These are phyloP conservation scores for Blastocystis sp. DNA, from an alignment of 352 stramenopile species.

Conservation along the genomic window DNA sequence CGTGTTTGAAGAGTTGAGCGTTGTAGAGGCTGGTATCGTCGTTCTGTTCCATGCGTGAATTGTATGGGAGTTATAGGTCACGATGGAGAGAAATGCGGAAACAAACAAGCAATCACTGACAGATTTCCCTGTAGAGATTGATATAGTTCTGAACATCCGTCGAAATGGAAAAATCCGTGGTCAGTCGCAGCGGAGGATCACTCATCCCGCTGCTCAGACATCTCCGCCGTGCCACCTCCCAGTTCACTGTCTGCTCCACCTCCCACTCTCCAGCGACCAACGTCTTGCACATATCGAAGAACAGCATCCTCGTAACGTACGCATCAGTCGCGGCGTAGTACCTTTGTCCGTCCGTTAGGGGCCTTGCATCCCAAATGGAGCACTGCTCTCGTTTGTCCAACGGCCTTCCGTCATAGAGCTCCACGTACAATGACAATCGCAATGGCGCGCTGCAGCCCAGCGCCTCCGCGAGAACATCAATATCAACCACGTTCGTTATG, in stretches of 20 bases:
- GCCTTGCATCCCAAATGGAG: not conserved
- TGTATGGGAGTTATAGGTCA: too few species aligned
- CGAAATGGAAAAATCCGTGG: too few species aligned
- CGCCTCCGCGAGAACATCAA: not conserved
- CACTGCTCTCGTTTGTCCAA: not conserved
- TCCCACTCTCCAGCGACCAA: not conserved
- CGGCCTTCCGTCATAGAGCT: not conserved
- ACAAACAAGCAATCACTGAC: too few species aligned
- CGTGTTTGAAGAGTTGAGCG: slow-evolving; percentile 14
- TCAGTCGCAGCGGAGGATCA: too few species aligned
- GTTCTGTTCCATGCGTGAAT: too few species aligned
- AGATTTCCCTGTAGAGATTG: too few species aligned
- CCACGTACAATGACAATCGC: not conserved
- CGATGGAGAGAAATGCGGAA: too few species aligned
- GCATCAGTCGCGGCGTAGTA: not conserved
- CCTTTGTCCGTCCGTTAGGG: not conserved
- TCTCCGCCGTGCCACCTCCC: not conserved
- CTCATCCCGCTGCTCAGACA: too few species aligned
- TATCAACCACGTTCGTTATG: not conserved
- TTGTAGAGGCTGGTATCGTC: not conserved
- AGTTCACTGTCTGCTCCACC: not conserved
- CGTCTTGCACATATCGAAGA: not conserved
- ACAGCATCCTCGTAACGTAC: not conserved
- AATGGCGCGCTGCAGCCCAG: not conserved
- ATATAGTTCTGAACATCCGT: too few species aligned